phyloP scores from a whole-genome alignment of 2,329 filamentous ascomycete species.

The Colletotrichum tropicicola region DNA sequence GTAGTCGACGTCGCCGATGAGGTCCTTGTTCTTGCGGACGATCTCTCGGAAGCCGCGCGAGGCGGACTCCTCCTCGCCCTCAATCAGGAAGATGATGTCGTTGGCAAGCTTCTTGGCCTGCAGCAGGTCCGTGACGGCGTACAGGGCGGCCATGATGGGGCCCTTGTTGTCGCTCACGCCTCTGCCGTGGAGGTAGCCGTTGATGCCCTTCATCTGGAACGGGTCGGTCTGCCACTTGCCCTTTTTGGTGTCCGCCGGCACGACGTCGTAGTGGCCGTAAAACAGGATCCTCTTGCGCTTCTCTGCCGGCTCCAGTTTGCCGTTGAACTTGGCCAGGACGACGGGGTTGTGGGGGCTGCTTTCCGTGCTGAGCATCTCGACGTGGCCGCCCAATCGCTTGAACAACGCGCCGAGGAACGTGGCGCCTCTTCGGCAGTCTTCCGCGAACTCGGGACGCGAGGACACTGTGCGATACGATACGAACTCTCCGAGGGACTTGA shows the following conservation, averaged over 20 bases:
- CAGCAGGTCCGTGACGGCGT: conserved; percentile 89
- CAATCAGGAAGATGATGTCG: conserved; percentile 93
- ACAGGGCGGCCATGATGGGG: conserved; percentile 91
- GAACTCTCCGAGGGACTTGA: conserved; percentile 83
- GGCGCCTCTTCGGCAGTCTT: conserved; percentile 92
- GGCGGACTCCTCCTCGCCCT: conserved; percentile 96
- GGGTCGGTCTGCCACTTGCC: conserved; percentile 89
- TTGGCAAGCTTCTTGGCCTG: conserved; percentile 85
- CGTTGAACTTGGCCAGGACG: conserved; percentile 89
- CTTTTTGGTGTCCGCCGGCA: conserved; percentile 84
- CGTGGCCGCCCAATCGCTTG: conserved; percentile 88
- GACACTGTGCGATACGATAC: conserved; percentile 94
- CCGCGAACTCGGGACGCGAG: conserved; percentile 83
- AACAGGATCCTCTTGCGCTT: conserved; percentile 89
- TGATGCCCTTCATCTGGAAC: conserved; percentile 87
- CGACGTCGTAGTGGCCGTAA: conserved; percentile 98
- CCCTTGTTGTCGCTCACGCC: conserved; percentile 99
- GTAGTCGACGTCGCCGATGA: conserved; percentile 92
- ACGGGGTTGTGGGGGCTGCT: conserved; percentile 83
- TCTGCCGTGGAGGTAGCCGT: conserved; percentile 93
- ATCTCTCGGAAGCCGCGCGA: conserved; percentile 90
- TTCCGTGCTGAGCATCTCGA: conserved; percentile 87
- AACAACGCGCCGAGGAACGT: conserved; percentile 91
- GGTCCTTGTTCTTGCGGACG: conserved; percentile 79
- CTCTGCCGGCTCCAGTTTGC: conserved; percentile 71